phyloP scores from a whole-genome alignment of 345 rosid species.

The Physaria fendleri region DNA sequence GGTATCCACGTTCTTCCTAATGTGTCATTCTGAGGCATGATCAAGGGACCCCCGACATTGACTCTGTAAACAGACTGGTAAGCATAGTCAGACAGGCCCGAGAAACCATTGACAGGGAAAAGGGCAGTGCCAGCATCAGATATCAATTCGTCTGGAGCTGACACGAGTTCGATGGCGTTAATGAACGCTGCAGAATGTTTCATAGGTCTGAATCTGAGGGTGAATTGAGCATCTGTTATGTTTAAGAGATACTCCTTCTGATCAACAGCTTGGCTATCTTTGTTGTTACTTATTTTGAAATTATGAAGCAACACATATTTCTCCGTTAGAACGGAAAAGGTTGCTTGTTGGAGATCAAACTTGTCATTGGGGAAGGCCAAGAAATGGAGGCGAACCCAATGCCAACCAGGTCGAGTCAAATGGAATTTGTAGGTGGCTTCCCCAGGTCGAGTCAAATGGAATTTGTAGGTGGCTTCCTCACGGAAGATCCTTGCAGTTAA shows the following conservation, averaged over 20 bases:
- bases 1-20: conserved; percentile 51
- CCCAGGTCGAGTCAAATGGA: conserved; percentile 39
- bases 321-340: conserved; percentile 49
- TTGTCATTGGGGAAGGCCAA: conserved; percentile 35
- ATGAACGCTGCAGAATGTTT: conserved; percentile 57
- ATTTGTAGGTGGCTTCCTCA: conserved; percentile 47
- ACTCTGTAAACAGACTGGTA: conserved; percentile 60
- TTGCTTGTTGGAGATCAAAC: conserved; percentile 47
- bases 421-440: conserved; percentile 50
- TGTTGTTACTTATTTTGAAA: conserved; percentile 38
- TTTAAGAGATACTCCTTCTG: conserved; percentile 63
- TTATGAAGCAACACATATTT: conserved; percentile 56
- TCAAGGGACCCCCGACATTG: conserved; percentile 66
- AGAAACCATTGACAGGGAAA: conserved; percentile 39
- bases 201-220: conserved; percentile 48
- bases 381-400: conserved; percentile 74
- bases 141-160: conserved; percentile 60
- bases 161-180: conserved; percentile 69
- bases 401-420: conserved; percentile 53
- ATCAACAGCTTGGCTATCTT: conserved; percentile 26
- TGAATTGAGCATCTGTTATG: conserved; percentile 38
- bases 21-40: conserved; percentile 56
- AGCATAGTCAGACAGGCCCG: conserved; percentile 40
- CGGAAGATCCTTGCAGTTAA: conserved; percentile 50
- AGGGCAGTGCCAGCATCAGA: conserved; percentile 45